Evolutionary conservation across 1,284 basidiomycete genomes (phyloP).

Genomic region (Peniophora sp.): DNA sequence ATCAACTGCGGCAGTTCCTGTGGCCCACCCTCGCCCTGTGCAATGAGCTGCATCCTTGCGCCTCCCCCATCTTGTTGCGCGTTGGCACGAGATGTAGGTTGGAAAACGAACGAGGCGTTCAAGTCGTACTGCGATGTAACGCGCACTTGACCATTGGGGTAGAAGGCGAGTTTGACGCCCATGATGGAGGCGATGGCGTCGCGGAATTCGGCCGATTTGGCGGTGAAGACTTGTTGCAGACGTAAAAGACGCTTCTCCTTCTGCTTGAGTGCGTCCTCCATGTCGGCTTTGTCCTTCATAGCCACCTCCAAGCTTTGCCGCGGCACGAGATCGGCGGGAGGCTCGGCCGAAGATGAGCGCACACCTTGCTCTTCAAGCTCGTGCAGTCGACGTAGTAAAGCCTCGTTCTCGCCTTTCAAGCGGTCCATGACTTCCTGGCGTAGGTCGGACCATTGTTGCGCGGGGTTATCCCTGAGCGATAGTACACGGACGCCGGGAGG

Average conservation of each 20-base stretch:
- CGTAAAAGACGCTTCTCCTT: conserved; percentile 72
- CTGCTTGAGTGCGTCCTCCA: conserved; percentile 54
- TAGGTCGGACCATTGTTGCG: conserved; percentile 62
- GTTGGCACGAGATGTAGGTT: conserved; percentile 32
- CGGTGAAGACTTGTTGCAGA: conserved; percentile 63
- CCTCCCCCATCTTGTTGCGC: conserved; percentile 20
- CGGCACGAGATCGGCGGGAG: conserved; percentile 41
- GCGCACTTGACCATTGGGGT: conserved; percentile 75
- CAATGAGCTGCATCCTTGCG: conserved; percentile 60
- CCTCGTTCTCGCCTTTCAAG: conserved; percentile 69
- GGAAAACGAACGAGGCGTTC: conserved; percentile 63
- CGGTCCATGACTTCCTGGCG: conserved; percentile 61
- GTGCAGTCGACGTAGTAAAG: conserved; percentile 48
- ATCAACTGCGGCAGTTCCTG: conserved; percentile 60
- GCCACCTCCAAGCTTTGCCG: conserved; percentile 64
- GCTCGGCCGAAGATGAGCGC: conserved; percentile 12
- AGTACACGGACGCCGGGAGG: conserved; percentile 66
- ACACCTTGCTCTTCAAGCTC: conserved; percentile 41
- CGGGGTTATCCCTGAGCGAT: conserved; percentile 67
- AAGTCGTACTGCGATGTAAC: conserved; percentile 78
- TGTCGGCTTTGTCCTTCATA: conserved; percentile 49
- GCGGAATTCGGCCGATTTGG: conserved; percentile 75
- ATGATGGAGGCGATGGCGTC: conserved; percentile 75
- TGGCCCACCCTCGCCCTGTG: conserved; percentile 59
- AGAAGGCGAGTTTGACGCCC: conserved; percentile 80